phyloP scores from a whole-genome alignment of 1,284 basidiomycete genomes.

The Ustilago trichophora region DNA sequence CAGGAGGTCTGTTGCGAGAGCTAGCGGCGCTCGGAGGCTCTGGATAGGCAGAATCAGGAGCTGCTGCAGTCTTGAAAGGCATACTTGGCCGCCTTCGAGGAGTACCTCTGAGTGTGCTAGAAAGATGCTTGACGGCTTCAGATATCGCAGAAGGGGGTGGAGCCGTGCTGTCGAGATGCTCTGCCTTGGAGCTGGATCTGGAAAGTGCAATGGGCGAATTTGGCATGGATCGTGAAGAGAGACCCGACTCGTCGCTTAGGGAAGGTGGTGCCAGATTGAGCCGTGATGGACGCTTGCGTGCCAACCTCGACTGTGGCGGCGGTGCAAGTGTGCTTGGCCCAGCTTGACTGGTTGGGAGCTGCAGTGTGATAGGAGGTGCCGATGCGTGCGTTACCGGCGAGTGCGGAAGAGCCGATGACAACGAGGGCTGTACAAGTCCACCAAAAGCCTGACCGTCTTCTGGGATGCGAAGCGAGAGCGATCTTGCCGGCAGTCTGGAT shows the following conservation, averaged over 20 bases:
- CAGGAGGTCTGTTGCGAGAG: constrained; percentile 42
- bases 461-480: constrained; percentile 40
- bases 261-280: constrained; percentile 39
- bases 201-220: constrained; percentile 33
- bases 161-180: constrained; percentile 6
- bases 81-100: constrained; percentile 56
- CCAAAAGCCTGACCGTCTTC: constrained; percentile 33
- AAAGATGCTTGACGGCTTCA: constrained; percentile 49
- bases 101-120: constrained; percentile 58
- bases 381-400: constrained; percentile 1
- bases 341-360: constrained; percentile 4
- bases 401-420: constrained; percentile 4
- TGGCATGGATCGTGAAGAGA: constrained; percentile 49
- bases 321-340: constrained; percentile 14
- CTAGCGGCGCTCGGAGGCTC: constrained; percentile 28
- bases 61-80: constrained; percentile 40
- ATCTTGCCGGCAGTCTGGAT: constrained; percentile 10
- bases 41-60: constrained; percentile 5
- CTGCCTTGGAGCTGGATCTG: constrained; percentile 19
- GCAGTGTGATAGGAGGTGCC: constrained; percentile 12
- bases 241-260: constrained; percentile 12
- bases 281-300: constrained; percentile 43
- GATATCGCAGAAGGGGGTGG: constrained; percentile 13
- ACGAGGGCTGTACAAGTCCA: constrained; percentile 24
- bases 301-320: constrained; percentile 11